Evolutionary conservation across 371 early-diverging fungal species (phyloP).

Genomic region (Smittium mucronatum): DNA sequence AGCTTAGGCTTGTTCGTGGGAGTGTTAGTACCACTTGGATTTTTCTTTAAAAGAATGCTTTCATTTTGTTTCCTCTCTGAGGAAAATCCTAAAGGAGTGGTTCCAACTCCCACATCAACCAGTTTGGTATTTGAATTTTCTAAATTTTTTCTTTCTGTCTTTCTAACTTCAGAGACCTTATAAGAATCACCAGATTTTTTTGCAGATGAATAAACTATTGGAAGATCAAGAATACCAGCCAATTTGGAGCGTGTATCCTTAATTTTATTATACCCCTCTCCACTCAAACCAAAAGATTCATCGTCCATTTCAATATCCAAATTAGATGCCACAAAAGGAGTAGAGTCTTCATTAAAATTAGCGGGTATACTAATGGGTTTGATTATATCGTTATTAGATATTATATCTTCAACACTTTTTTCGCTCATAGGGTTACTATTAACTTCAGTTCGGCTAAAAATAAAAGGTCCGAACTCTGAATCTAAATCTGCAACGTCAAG

Average conservation of each 20-base stretch:
- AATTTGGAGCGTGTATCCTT: neutral
- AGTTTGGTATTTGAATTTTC: neutral
- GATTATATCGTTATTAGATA: too few relatives aligned
- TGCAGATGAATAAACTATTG: neutral
- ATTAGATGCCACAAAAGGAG: neutral
- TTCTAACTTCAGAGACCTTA: neutral
- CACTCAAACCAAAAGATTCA: neutral
- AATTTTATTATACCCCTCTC: neutral
- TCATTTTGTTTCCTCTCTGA: too few relatives aligned
- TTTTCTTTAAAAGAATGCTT: neutral
- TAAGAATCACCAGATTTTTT: neutral
- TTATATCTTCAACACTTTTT: too few relatives aligned
- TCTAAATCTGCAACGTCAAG: neutral
- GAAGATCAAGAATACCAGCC: neutral
- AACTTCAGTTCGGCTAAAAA: neutral
- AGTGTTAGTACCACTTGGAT: neutral
- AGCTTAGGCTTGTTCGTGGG: neutral
- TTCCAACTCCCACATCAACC: neutral
- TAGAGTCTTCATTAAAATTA: neutral
- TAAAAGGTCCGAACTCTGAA: neutral
- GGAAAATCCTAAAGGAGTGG: too few relatives aligned
- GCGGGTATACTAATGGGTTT: neutral
- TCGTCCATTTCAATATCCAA: neutral
- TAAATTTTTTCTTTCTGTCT: neutral
- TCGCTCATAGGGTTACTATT: too few relatives aligned